Conservation (phyloP, 495 filamentous ascomycete species). For the Aspergillus funiculosus region DNA sequence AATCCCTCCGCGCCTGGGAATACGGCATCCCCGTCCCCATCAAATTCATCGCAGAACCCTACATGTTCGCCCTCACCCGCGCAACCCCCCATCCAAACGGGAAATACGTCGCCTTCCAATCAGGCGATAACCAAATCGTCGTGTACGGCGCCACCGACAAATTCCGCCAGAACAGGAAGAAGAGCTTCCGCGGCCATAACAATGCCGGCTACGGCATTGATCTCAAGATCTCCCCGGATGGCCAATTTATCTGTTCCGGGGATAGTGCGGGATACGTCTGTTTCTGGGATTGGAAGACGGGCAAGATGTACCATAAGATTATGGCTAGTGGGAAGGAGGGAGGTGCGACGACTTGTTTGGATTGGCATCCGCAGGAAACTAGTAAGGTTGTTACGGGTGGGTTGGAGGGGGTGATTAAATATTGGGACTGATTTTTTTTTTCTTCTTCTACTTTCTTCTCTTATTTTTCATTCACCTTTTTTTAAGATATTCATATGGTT, state of each 20-base stretch:
- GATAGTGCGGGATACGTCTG: conserved; percentile 84
- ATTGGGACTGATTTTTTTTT: conserved; percentile 68
- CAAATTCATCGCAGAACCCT: conserved; percentile 87
- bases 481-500: neutral
- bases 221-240: conserved; percentile 81
- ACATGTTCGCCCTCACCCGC: conserved; percentile 90
- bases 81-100: conserved; percentile 77
- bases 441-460: neutral
- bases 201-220: conserved; percentile 91
- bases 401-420: conserved; percentile 80
- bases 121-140: conserved; percentile 89
- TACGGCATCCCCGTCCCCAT: conserved; percentile 92
- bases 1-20: conserved; percentile 93
- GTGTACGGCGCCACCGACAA: conserved; percentile 91
- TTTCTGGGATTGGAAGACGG: conserved; percentile 99
- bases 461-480: neutral
- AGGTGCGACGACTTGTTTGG: conserved; percentile 69
- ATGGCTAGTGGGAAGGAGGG: conserved; percentile 58
- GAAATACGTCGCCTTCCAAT: conserved; percentile 91
- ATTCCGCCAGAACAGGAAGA: conserved; percentile 96
- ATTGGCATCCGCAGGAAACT: conserved; percentile 94
- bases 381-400: conserved; percentile 90
- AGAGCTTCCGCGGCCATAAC: conserved; percentile 92
- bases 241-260: conserved; percentile 77
- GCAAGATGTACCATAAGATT: conserved; percentile 97